Evolutionary conservation across 1,284 basidiomycete species (phyloP), one percentile per base, ranked within the genome.

Genomic region (Chalciporus sp.): DNA sequence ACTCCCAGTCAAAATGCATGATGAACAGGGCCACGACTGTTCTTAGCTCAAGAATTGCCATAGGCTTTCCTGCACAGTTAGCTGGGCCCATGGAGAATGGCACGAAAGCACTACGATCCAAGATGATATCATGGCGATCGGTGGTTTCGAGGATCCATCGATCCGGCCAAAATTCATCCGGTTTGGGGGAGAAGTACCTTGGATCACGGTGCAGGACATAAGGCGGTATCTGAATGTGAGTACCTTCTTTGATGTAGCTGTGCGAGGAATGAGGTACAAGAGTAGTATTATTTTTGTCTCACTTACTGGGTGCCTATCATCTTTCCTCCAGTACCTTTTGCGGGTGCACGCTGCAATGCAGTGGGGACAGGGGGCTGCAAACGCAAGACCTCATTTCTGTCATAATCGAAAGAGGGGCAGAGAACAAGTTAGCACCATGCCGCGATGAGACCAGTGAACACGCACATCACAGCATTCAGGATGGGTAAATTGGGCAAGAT

Each of bases 131-230:
- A 48, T 53, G 42, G 6, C 56, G 49, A 23, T 49, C 33, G 58
- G 46, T 14, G 56, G 57, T 20, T 1, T 58, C 47, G 23, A 37
- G 14, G 47, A 77, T 60, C 77, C 77, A 79, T 29, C 77, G 65
- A 40, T 78, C 75, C 16, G 77, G 77, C 59, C 72, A 67, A 61
- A 78, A 79, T 19, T 59, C 56, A 39, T 79, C 69, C 2, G 77
- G 72, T 1, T 61, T 52, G 7, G 76, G 73, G 49, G 63, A 77
- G 60, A 78, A 77, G 55, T 77, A 70, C 26, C 62, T 66, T 9
- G 72, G 63, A 53, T 79, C 71, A 11, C 71, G 73, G 12, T 80
- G 77, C 10, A 79, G 51, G 23, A 65, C 65, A 45, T 72, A 78
- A 6, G 69, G 69, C 31, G 74, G 70, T 9, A 73, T 66, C 44